Percentiles rank a stretch among this genome's conserved stretches.
phyloP scores from a whole-genome alignment of 495 filamentous ascomycete species.

The Tuber aestivum region DNA sequence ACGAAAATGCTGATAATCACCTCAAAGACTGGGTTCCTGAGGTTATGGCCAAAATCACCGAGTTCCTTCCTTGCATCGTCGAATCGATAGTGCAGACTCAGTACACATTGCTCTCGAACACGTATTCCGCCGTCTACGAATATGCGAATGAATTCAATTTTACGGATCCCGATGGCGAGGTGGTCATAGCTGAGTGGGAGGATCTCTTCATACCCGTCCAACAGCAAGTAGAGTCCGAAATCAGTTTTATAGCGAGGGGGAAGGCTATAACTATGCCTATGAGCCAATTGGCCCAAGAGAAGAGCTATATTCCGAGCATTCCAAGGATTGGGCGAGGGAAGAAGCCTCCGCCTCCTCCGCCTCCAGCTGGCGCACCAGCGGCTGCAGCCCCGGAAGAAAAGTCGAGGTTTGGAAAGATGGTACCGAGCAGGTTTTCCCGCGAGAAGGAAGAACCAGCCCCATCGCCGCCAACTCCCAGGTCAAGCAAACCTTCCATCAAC shows the following conservation, averaged over 20 bases:
- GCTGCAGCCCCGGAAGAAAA: not conserved
- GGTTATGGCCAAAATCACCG: constrained; percentile 66
- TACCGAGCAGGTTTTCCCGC: not conserved
- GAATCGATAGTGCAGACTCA: constrained; percentile 71
- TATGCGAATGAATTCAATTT: constrained; percentile 69
- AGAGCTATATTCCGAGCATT: constrained; percentile 23
- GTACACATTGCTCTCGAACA: constrained; percentile 72
- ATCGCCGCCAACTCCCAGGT: not conserved
- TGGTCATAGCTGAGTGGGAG: constrained; percentile 67
- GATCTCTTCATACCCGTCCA: constrained; percentile 59
- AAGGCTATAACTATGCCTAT: constrained; percentile 66
- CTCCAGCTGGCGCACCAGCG: constrained; percentile 13
- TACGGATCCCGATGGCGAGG: constrained; percentile 58
- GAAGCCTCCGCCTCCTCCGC: constrained; percentile 37
- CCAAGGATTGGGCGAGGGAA: constrained; percentile 25
- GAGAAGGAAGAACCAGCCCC: constrained; percentile 4
- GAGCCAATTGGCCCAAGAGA: constrained; percentile 42
- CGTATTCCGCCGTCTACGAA: constrained; percentile 75
- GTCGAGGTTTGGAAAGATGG: not conserved
- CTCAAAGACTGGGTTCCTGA: constrained; percentile 69
- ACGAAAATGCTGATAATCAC: constrained; percentile 73
- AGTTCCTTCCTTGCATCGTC: constrained; percentile 71
- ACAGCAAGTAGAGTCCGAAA: constrained; percentile 61
- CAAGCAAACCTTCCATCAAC: constrained; percentile 4
- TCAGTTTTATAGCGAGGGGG: constrained; percentile 63